These are phyloP conservation scores for Malbranchea cinnamomea DNA, from an alignment of 2,329 filamentous ascomycete species.

Conservation along the genomic window DNA sequence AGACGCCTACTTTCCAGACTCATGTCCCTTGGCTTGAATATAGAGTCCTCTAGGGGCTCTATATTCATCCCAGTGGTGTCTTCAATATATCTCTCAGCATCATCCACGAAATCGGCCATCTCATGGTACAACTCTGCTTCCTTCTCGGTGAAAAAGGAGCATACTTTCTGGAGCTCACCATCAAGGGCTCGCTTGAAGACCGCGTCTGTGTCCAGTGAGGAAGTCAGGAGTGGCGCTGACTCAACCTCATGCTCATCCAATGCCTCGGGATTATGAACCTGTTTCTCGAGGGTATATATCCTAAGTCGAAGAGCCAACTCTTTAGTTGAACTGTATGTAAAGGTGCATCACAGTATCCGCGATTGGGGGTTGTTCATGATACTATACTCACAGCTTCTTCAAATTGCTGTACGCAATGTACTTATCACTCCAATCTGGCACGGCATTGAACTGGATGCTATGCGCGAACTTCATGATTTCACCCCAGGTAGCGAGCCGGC, in stretches of 20 bases:
- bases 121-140: constrained; percentile 77
- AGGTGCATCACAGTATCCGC: background rate
- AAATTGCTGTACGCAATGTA: constrained; percentile 98
- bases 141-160: constrained; percentile 77
- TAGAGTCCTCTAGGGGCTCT: constrained; percentile 27
- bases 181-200: constrained; percentile 72
- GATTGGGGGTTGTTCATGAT: too few species aligned
- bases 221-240: constrained; percentile 63
- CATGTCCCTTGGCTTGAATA: constrained; percentile 27
- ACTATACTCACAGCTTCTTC: constrained; percentile 74
- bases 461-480: constrained; percentile 99
- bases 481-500: constrained; percentile 50
- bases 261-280: constrained; percentile 46
- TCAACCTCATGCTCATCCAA: constrained; percentile 54
- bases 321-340: background rate
- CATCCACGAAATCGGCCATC: constrained; percentile 58
- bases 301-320: constrained; percentile 29
- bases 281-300: constrained; percentile 90
- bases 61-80: constrained; percentile 34
- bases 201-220: constrained; percentile 56
- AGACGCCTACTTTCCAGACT: constrained; percentile 28
- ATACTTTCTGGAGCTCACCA: constrained; percentile 85
- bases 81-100: constrained; percentile 54
- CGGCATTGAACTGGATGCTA: constrained; percentile 97
- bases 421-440: constrained; percentile 97